phyloP scores from a whole-genome alignment of 2,329 filamentous ascomycete genomes.

The Stagonosporopsis chrysanthemi region DNA sequence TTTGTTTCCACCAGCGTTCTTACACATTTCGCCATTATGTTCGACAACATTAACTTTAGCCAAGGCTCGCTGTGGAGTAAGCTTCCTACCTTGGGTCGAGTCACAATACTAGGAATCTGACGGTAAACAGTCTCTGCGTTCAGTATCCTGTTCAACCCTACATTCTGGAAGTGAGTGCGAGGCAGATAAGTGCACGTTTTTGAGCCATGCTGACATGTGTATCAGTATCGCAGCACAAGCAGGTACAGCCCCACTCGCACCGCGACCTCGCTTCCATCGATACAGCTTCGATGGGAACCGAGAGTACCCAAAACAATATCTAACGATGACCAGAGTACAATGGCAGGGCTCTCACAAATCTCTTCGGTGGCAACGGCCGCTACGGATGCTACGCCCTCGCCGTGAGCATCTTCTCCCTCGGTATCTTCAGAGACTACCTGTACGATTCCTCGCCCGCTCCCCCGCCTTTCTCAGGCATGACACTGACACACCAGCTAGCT shows the following conservation, averaged over 20 bases:
- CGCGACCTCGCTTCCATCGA: background rate
- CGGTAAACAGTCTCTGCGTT: slow-evolving; percentile 72
- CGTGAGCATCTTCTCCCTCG: slow-evolving; percentile 86
- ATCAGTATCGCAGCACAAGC: slow-evolving; percentile 79
- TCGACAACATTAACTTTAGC: slow-evolving; percentile 51
- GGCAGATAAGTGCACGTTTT: background rate
- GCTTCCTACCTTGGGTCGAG: slow-evolving; percentile 25
- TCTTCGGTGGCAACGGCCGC: slow-evolving; percentile 80
- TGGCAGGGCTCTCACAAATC: slow-evolving; percentile 85
- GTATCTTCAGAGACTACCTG: slow-evolving; percentile 79
- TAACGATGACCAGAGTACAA: slow-evolving; percentile 74
- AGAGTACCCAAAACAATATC: background rate
- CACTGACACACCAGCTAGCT: slow-evolving; percentile 58
- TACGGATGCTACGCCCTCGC: slow-evolving; percentile 90
- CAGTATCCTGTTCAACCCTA: slow-evolving; percentile 91
- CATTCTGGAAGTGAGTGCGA: slow-evolving; percentile 91
- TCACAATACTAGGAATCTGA: slow-evolving; percentile 3
- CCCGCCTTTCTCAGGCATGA: background rate
- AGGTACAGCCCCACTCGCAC: slow-evolving; percentile 61
- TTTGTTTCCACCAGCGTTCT: background rate
- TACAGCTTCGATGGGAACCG: background rate
- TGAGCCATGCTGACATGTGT: background rate
- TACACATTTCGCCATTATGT: slow-evolving; percentile 26
- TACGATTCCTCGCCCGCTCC: slow-evolving; percentile 31
- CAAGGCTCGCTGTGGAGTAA: slow-evolving; percentile 58